Conservation (phyloP, 169 alveolate species). For the Plasmodium gonderi region DNA sequence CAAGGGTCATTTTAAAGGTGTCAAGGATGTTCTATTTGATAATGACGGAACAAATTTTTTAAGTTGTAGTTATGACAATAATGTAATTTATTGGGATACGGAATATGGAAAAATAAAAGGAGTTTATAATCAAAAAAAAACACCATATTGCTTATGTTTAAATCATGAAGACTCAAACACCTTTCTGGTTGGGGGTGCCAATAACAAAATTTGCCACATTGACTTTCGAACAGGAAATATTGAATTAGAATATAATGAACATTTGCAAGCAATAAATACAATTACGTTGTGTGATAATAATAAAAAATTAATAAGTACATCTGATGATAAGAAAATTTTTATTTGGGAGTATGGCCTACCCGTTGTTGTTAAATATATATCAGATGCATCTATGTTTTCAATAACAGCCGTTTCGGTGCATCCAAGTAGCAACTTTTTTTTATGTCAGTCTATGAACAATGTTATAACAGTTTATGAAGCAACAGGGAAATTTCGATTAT, state of each 20-base stretch:
- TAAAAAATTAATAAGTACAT: conserved; percentile 93
- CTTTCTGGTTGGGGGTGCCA: conserved; percentile 94
- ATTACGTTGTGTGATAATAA: conserved; percentile 93
- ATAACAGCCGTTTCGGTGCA: conserved; percentile 94
- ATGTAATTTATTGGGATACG: conserved; percentile 95
- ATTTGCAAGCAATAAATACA: conserved; percentile 94
- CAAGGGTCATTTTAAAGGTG: conserved; percentile 96
- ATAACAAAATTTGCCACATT: conserved; percentile 92
- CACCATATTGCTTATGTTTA: conserved; percentile 94
- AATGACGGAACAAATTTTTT: conserved; percentile 92
- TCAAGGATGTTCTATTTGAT: conserved; percentile 93
- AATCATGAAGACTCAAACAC: conserved; percentile 92
- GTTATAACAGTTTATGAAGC: conserved; percentile 95
- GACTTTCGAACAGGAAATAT: conserved; percentile 93
- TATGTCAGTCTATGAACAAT: conserved; percentile 96
- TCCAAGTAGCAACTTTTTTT: conserved; percentile 94
- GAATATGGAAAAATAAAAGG: conserved; percentile 96
- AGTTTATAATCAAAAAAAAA: conserved; percentile 89
- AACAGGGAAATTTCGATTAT: conserved; percentile 87
- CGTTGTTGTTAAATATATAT: conserved; percentile 95
- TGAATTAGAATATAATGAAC: conserved; percentile 94
- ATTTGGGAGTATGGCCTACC: conserved; percentile 98
- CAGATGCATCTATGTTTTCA: conserved; percentile 96
- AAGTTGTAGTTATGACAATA: conserved; percentile 94
- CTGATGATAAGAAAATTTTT: conserved; percentile 96